phyloP scores from a whole-genome alignment of 2,329 filamentous ascomycete genomes.

The Paraphaeosphaeria sporulosa region DNA sequence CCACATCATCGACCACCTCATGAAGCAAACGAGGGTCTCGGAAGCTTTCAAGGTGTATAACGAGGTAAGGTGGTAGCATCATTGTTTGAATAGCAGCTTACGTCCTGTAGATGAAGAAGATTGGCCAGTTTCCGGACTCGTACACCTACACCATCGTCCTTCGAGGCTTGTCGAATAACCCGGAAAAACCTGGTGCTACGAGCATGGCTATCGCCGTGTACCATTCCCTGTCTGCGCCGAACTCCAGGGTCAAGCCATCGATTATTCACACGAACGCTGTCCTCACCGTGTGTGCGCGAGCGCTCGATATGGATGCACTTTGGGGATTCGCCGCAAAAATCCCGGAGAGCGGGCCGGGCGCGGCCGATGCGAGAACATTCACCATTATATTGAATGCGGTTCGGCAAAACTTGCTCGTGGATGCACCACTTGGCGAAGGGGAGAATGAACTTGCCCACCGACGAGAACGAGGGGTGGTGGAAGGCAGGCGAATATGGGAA shows the following conservation, averaged over 20 bases:
- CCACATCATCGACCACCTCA: conserved; percentile 75
- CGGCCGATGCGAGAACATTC: conserved; percentile 78
- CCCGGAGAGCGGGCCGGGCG: conserved; percentile 67
- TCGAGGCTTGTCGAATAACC: conserved; percentile 71
- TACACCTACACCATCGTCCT: conserved; percentile 87
- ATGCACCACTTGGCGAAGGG: conserved; percentile 36
- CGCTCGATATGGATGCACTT: conserved; percentile 78
- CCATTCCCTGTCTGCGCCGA: conserved; percentile 72
- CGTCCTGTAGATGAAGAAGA: conserved; percentile 83
- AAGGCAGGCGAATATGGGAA: conserved; percentile 79
- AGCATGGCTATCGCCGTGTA: conserved; percentile 78
- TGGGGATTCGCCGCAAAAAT: conserved; percentile 79
- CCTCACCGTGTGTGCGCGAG: conserved; percentile 79
- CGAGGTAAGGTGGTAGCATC: conserved; percentile 64
- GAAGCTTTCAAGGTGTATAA: conserved; percentile 84
- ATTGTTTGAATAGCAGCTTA: conserved; percentile 19
- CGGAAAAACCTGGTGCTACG: conserved; percentile 67
- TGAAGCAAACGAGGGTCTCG: conserved; percentile 68
- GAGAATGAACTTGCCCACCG: conserved; percentile 35
- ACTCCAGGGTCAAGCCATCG: conserved; percentile 71
- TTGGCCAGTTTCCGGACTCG: conserved; percentile 78
- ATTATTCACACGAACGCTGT: conserved; percentile 88
- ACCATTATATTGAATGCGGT: conserved; percentile 84
- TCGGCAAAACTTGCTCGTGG: conserved; percentile 44
- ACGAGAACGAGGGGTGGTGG: conserved; percentile 61